phyloP scores from a whole-genome alignment of 805 yeast genomes.

The Wickerhamiella brachini region DNA sequence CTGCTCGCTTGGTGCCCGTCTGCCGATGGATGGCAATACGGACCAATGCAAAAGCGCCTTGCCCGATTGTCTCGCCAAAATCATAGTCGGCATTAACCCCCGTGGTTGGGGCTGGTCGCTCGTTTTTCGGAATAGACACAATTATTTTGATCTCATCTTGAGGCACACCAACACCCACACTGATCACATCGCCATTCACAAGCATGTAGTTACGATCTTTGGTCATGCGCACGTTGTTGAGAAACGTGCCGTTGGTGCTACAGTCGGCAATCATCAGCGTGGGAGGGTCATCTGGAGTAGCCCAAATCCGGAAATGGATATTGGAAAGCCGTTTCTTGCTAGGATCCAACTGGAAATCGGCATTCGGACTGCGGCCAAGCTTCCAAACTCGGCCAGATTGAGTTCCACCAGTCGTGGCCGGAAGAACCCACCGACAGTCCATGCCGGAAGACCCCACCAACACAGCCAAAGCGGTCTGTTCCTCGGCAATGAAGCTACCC shows the following conservation, averaged over 20 bases:
- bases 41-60: slow-evolving; percentile 97
- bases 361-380: slow-evolving; percentile 58
- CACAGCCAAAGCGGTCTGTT: slow-evolving; percentile 9
- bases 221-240: slow-evolving; percentile 60
- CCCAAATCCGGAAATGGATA: slow-evolving; percentile 59
- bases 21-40: slow-evolving; percentile 76
- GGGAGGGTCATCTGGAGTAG: slow-evolving; percentile 36
- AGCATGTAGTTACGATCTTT: slow-evolving; percentile 69
- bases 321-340: slow-evolving; percentile 54
- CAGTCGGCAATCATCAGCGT: slow-evolving; percentile 50
- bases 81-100: slow-evolving; percentile 63
- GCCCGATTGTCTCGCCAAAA: slow-evolving; percentile 79
- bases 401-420: slow-evolving; percentile 2
- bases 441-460: slow-evolving; percentile 16
- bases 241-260: slow-evolving; percentile 86
- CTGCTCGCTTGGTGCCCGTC: slow-evolving; percentile 80
- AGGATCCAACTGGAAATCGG: slow-evolving; percentile 49
- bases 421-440: slow-evolving; percentile 13
- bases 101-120: not conserved
- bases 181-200: slow-evolving; percentile 85
- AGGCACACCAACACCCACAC: slow-evolving; percentile 77
- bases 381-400: slow-evolving; percentile 32
- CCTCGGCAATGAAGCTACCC: slow-evolving; percentile 9
- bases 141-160: slow-evolving; percentile 45
- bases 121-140: slow-evolving; percentile 21